These are phyloP conservation scores for Kodamaea restingae DNA, from an alignment of 805 yeast species.

Conservation along the genomic window DNA sequence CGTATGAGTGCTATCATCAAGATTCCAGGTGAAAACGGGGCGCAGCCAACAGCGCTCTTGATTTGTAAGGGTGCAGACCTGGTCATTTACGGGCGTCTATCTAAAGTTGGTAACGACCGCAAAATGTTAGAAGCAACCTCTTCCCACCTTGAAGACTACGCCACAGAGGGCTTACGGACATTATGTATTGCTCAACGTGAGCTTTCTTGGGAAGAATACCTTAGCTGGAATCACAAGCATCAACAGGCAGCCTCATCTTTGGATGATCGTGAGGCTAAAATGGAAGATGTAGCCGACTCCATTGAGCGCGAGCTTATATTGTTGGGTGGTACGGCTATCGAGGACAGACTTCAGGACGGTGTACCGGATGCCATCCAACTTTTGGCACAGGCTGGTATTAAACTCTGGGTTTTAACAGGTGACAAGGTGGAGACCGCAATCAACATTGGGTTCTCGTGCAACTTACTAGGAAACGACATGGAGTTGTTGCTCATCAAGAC, in stretches of 20 bases:
- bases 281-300: conserved; percentile 72
- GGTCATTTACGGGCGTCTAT: conserved; percentile 64
- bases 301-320: conserved; percentile 57
- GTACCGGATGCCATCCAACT: conserved; percentile 71
- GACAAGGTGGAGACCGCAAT: conserved; percentile 82
- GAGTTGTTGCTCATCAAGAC: conserved; percentile 55
- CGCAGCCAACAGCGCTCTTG: conserved; percentile 50
- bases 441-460: conserved; percentile 77
- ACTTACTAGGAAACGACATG: conserved; percentile 64
- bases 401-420: conserved; percentile 81
- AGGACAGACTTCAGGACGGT: conserved; percentile 72
- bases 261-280: conserved; percentile 59
- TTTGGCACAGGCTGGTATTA: conserved; percentile 68
- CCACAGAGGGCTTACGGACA: conserved; percentile 81
- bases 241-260: conserved; percentile 63
- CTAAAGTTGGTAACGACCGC: conserved; percentile 42
- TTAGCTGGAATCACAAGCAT: conserved; percentile 59
- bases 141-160: conserved; percentile 68
- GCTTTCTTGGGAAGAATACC: conserved; percentile 57
- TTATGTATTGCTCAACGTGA: conserved; percentile 74
- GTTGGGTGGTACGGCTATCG: conserved; percentile 80
- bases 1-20: conserved; percentile 83
- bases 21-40: conserved; percentile 42
- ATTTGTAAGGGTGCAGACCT: conserved; percentile 87
- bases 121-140: conserved; percentile 60